Conservation (phyloP, 179 eudicot genomes). For the Heliamphora pulchella region DNA sequence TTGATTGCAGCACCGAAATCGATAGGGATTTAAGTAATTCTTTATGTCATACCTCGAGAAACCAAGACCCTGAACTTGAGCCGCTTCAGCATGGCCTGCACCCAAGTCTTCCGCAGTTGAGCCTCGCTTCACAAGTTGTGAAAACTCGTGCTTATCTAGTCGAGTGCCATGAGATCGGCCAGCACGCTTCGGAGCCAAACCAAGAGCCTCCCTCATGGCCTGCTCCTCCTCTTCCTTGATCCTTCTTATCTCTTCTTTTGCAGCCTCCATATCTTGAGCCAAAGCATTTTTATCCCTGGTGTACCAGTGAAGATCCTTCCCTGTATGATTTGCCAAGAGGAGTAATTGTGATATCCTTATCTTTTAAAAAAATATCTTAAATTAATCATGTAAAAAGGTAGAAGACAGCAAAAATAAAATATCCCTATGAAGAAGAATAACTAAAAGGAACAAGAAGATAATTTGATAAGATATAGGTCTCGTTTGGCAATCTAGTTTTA, state of each 20-base stretch:
- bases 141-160: conserved; percentile 83
- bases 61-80: conserved; percentile 85
- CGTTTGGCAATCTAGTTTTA: no score
- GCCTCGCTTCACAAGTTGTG: conserved; percentile 85
- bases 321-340: conserved; percentile 31
- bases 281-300: conserved; percentile 62
- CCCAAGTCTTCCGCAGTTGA: conserved; percentile 98
- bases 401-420: not conserved
- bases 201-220: conserved; percentile 93
- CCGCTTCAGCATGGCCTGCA: conserved; percentile 97
- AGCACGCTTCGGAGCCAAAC: conserved; percentile 90
- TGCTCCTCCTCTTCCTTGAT: conserved; percentile 97
- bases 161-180: conserved; percentile 63
- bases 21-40: not conserved
- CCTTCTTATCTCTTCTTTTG: conserved; percentile 77
- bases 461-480: not conserved
- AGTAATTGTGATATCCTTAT: not conserved
- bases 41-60: conserved; percentile 57
- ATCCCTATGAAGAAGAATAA: not conserved
- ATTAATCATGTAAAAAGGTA: not conserved
- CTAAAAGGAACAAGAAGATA: not conserved
- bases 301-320: conserved; percentile 93
- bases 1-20: not conserved
- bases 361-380: not conserved
- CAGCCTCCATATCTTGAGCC: conserved; percentile 49